phyloP scores from a whole-genome alignment of 345 rosid genomes.

The Populus deltoides region DNA sequence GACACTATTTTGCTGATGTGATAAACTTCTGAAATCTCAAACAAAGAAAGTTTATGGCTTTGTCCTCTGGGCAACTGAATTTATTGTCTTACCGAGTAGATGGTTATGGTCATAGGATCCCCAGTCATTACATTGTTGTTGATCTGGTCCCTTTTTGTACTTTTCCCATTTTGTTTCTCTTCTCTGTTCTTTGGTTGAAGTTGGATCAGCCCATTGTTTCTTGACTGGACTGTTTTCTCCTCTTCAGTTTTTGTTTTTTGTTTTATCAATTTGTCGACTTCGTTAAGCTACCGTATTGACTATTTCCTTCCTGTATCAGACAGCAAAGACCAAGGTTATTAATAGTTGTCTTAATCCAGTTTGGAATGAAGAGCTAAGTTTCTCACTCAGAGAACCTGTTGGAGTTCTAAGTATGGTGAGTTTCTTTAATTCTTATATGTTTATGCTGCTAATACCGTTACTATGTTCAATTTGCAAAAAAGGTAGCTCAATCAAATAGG shows the following conservation, averaged over 20 bases:
- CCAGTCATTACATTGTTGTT: background rate
- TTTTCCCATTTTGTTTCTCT: background rate
- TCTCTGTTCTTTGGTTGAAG: background rate
- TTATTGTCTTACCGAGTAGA: background rate
- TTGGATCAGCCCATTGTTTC: background rate
- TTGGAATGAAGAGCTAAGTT: slow-evolving; percentile 89
- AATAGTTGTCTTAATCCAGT: slow-evolving; percentile 89
- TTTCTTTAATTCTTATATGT: background rate
- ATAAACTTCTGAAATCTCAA: background rate
- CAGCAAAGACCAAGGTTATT: slow-evolving; percentile 87
- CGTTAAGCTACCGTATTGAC: background rate
- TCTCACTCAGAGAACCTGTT: slow-evolving; percentile 67
- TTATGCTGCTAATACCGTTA: background rate
- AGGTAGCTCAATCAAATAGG: background rate
- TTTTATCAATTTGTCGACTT: background rate
- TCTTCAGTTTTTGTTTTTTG: background rate
- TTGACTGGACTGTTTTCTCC: background rate
- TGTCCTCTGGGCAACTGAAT: background rate
- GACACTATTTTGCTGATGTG: background rate
- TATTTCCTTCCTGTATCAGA: slow-evolving; percentile 38
- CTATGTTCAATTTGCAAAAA: background rate
- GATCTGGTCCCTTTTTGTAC: background rate
- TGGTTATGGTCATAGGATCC: background rate
- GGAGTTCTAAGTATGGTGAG: slow-evolving; percentile 62
- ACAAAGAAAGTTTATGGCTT: background rate